These are phyloP conservation scores for Pseudozyma sp. DNA, from an alignment of 1,284 basidiomycete genomes.

Conservation along the genomic window DNA sequence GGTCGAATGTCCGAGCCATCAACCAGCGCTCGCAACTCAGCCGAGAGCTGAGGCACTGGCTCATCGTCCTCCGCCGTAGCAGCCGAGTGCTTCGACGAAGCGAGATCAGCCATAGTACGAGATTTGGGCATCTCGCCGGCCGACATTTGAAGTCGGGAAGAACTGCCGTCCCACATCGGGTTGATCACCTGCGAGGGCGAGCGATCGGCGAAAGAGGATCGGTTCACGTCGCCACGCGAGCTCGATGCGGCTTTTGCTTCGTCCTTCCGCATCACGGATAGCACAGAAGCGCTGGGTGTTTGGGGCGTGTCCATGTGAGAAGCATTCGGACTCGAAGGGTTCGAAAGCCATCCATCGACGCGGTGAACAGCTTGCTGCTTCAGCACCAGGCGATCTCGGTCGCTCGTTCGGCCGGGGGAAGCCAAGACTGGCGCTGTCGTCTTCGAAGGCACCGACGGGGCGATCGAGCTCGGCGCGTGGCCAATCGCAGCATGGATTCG, in stretches of 20 bases:
- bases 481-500: constrained; percentile 21
- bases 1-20: constrained; percentile 43
- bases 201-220: constrained; percentile 25
- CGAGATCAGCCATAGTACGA: constrained; percentile 38
- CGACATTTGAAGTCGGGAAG: constrained; percentile 8
- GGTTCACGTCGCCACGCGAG: constrained; percentile 6
- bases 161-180: constrained; percentile 31
- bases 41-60: constrained; percentile 48
- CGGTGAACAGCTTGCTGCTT: constrained; percentile 52
- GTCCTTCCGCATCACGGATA: constrained; percentile 42
- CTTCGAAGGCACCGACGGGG: constrained; percentile 36
- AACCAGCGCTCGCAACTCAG: constrained; percentile 53
- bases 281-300: constrained; percentile 51
- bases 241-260: constrained; percentile 1
- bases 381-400: constrained; percentile 38
- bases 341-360: constrained; percentile 57
- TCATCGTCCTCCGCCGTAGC: constrained; percentile 23
- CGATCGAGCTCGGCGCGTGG: constrained; percentile 14
- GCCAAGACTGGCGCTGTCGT: constrained; percentile 16
- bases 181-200: constrained; percentile 45
- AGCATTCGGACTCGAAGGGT: constrained; percentile 25
- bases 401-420: constrained; percentile 26
- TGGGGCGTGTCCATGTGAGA: constrained; percentile 47
- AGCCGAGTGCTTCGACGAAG: constrained; percentile 16
- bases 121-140: constrained; percentile 21